These are phyloP conservation scores for Taiwanofungus camphoratus DNA, from an alignment of 1,284 basidiomycete genomes.

Conservation along the genomic window DNA sequence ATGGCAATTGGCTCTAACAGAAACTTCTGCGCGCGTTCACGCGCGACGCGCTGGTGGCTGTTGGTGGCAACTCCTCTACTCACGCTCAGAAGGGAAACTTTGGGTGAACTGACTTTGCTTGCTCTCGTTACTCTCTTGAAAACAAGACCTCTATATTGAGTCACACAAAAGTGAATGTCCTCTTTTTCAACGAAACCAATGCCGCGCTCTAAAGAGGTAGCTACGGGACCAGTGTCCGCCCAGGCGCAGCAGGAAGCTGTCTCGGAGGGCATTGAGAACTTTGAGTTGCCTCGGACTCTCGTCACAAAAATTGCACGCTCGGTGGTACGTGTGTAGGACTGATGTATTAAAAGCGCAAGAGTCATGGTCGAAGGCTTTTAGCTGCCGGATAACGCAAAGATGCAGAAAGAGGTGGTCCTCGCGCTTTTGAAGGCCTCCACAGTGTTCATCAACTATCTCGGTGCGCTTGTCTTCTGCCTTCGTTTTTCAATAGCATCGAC, in stretches of 20 bases:
- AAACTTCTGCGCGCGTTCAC: too few species aligned
- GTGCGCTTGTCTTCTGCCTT: slow-evolving; percentile 32
- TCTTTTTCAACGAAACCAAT: too few species aligned
- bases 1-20: too few species aligned
- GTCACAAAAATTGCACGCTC: slow-evolving; percentile 82
- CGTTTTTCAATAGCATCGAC: slow-evolving; percentile 32
- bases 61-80: too few species aligned
- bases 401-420: slow-evolving; percentile 82
- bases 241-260: slow-evolving; percentile 71
- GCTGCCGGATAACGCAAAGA: slow-evolving; percentile 80
- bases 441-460: slow-evolving; percentile 87
- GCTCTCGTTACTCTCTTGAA: too few species aligned
- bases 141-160: too few species aligned
- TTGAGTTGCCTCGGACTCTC: slow-evolving; percentile 77
- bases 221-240: slow-evolving; percentile 43
- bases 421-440: slow-evolving; percentile 83
- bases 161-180: too few species aligned
- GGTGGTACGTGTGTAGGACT: slow-evolving; percentile 42
- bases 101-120: too few species aligned
- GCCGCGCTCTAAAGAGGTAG: slow-evolving; percentile 11
- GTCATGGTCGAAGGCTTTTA: slow-evolving; percentile 25
- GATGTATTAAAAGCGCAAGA: background rate
- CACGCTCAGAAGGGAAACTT: too few species aligned
- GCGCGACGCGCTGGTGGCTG: too few species aligned
- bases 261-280: slow-evolving; percentile 80